Base-by-base conservation (phyloP, 441 rosid species). In the Biscutella laevigata region DNA sequence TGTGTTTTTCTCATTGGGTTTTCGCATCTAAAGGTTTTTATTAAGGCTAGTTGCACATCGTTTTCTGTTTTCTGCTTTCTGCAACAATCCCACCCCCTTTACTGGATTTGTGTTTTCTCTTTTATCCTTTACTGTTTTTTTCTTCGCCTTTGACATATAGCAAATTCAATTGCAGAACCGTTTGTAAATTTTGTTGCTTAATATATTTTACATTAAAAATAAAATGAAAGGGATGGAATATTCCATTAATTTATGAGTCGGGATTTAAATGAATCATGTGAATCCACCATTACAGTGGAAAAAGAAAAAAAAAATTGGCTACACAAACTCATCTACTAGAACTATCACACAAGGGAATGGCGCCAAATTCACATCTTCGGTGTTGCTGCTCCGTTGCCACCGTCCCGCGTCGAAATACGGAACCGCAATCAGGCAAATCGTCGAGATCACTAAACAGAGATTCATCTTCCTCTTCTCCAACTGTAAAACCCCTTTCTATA, bases 381-480 rank as follows among this genome's bases (percentile, higher is more conserved):
- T 36, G 65, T 55, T 57, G 56, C 14, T 59, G 71, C 67, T 65
- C 68, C 29, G 67, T 38, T 4, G 33, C 60, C 9, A 57, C 64
- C 0, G 41, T 19, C 1, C 67, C 66, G 34, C 61, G 70, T 24
- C 81, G 53, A 59, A 70, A 73, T 9, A 70, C 81, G 8, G 66
- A 35, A 15, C 76, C 71, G 32, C 72, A 73, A 30, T 76, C 78
- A 61, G 81, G 81, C 32, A 76, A 42, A 54, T 76, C 81, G 0
- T 66, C 81, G 4, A 76, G 71, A 42, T 76, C 81, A n/a, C 70
- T 68, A 35, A 64, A 76, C 30, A 76, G 25, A 3, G 76, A 65
- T 8, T 70, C 80, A 22, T 76, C 77, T 53, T 73, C 77, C 1
- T 70, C 75, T 57, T 57, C 52, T 0, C 60, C 60, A 3, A 30